Evolutionary conservation across 345 rosid genomes (phyloP), one percentile per base, ranked within the genome.

Genomic region (Physaria fendleri): DNA sequence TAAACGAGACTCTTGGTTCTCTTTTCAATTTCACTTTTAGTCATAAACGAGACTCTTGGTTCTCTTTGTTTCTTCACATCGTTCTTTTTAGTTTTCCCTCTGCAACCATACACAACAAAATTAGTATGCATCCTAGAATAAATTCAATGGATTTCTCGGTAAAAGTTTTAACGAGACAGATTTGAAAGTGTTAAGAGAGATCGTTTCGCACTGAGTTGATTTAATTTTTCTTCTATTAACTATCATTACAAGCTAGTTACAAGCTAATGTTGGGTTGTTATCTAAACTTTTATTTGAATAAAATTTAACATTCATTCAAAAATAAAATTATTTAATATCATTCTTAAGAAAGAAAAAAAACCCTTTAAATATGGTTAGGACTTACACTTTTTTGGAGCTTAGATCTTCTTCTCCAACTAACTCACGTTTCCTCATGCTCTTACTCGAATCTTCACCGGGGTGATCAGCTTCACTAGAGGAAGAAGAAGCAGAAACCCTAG

Each of bases 41-140:
- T n/a, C n/a, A n/a, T n/a, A n/a, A 87, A 87, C 18, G 95, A 87
- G 73, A 81, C 77, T 62, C 92, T 76, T 15, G 92, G 87, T 46
- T 82, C 89, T 63, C 71, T 81, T 59, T 80, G 73, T 66, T 66
- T 79, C 53, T 81, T 87, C 51, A 77, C 88, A 34, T 42, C 82
- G 33, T 77, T 80, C 69, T 82, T 75, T 72, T 82, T 82, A 8
- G 73, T 66, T 74, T 80, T 82, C 61, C 51, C 73, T 21, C 92
- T 82, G 40, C 47, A 29, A 68, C 37, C 14, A 29, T 33, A 32
- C 48, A 18, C 28, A 23, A 21, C 16, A 11, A 15, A 8, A 23
- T 66, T 40, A 58, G 5, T 13, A 6, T 3, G 39, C 37, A 56
- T 58, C 33, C 51, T 57, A 47, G 1, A 65, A 3, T 16, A 44